Conservation (phyloP, 1,284 basidiomycete genomes). For the Puccinia hordei region DNA sequence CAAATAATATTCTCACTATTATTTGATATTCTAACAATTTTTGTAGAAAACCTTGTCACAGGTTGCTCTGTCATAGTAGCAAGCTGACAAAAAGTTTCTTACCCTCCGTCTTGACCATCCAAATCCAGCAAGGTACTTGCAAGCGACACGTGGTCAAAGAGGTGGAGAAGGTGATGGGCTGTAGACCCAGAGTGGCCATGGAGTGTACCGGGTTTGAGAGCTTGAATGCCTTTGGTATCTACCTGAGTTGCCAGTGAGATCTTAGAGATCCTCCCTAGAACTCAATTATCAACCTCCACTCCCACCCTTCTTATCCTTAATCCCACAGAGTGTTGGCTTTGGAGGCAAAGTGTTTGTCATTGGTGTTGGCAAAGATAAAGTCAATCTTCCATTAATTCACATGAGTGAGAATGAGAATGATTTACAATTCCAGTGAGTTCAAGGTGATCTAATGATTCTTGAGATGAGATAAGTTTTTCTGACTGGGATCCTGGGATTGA, state of each 20-base stretch:
- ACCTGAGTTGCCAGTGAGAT: conserved; percentile 62
- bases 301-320: neutral
- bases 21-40: no score
- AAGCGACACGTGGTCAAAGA: conserved; percentile 56
- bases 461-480: no score
- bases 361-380: conserved; percentile 62
- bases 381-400: conserved; percentile 62
- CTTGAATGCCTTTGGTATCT: conserved; percentile 79
- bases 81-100: no score
- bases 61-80: no score
- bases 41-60: no score
- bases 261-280: no score
- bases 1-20: no score
- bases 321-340: conserved; percentile 62
- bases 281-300: neutral
- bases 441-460: no score
- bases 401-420: conserved; percentile 64
- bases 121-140: conserved; percentile 58
- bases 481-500: no score
- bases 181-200: conserved; percentile 65
- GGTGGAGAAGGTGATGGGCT: conserved; percentile 59
- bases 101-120: no score
- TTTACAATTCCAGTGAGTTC: conserved; percentile 63
- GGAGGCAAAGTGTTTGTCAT: conserved; percentile 64
- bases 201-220: conserved; percentile 87